These are phyloP conservation scores for Aspergillus baeticus DNA, from an alignment of 495 filamentous ascomycete species.

Conservation along the genomic window DNA sequence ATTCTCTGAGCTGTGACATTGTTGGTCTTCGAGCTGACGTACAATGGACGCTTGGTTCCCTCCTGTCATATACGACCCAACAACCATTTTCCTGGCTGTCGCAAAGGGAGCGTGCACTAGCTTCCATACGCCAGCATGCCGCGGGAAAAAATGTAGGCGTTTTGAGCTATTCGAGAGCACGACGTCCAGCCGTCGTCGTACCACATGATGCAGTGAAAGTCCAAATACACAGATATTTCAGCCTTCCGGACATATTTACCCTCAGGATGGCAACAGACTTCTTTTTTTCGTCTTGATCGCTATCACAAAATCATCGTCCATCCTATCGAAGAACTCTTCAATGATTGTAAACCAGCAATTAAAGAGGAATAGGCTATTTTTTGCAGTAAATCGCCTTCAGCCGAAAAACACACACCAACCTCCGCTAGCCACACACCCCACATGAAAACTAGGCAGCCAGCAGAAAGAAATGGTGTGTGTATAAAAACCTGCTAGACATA, in stretches of 20 bases:
- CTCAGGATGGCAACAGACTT: not conserved
- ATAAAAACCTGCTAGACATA: no score
- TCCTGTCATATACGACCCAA: not conserved
- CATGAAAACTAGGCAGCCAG: no score
- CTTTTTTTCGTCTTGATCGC: not conserved
- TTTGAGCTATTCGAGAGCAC: not conserved
- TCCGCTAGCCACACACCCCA: no score
- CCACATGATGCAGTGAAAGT: not conserved
- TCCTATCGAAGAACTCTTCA: not conserved
- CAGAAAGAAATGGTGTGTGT: no score
- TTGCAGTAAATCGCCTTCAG: no score
- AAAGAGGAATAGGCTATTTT: no score
- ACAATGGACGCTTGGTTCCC: not conserved
- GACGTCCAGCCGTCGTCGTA: not conserved
- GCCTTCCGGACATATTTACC: not conserved
- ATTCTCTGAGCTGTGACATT: not conserved
- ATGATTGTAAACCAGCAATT: no score
- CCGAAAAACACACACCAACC: no score
- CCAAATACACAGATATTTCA: not conserved
- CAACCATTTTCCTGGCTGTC: not conserved
- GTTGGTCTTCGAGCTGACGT: not conserved
- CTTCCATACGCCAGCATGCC: not conserved
- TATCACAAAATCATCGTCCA: not conserved
- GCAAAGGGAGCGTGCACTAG: not conserved
- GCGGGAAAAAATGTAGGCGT: not conserved